Base-by-base conservation (phyloP, 2,329 filamentous ascomycete species). In the Thyridium curvatum region DNA sequence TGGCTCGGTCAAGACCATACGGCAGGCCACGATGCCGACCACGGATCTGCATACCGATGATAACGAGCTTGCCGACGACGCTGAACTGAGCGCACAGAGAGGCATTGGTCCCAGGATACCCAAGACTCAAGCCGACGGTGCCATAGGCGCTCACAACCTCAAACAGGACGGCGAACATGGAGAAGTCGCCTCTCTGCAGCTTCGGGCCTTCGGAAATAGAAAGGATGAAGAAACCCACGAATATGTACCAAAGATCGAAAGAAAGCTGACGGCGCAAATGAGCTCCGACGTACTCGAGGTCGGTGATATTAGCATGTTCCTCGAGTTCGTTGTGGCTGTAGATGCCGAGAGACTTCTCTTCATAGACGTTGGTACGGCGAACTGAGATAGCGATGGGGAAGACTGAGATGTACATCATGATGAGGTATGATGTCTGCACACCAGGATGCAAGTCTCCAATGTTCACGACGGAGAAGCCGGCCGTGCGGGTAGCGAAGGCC, bases 331-430 rank as follows among this genome's bases (percentile, higher is more conserved):
- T 54, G n/a, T 64, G 55, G 36, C 66, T 68, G 53, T 84, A 89
- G 21, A 94, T 79, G 5, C 87, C 87, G 1, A 93, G 74, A 1
- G 82, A 87, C 48, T 83, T 86, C 57, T 97, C 91, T 61, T 96
- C 91, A 66, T 97, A 97, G 3, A 96, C 91, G 57, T 97, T 97
- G 42, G 91, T 96, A 47, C 86, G 75, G 38, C 91, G 88, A 52
- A 97, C 85, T 7, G 86, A 93, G 52, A 97, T 97, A 56, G 93
- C 91, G 51, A 97, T 94, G 5, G 91, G 91, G 51, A 95, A 94
- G 43, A 96, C 86, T 41, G 90, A 95, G 45, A 97, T 95, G 62
- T 97, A 97, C 93, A 97, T 97, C 93, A 97, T 97, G 61, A 97
- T 82, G 62, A 97, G 70, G 65, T 96, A 97, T 17, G 89, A 87